These are phyloP conservation scores for Dendrostoma leiphaemia DNA, from an alignment of 2,329 filamentous ascomycete genomes.

Conservation along the genomic window DNA sequence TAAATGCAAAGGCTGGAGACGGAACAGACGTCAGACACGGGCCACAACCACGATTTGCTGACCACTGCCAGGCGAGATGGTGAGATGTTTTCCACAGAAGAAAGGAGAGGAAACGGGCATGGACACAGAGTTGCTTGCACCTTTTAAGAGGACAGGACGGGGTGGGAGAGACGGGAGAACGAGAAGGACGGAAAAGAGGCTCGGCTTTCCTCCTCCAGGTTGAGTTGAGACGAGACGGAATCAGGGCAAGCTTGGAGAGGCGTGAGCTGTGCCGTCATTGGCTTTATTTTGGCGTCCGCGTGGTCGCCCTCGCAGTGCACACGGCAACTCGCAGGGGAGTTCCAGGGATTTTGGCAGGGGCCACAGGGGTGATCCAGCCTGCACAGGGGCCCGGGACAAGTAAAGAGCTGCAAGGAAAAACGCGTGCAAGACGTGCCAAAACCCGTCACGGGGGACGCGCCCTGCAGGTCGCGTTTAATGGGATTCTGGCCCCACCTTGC, in stretches of 20 bases:
- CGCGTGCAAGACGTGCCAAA: neutral
- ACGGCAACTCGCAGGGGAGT: neutral
- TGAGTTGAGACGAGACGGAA: neutral
- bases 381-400: neutral
- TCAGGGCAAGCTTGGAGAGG: neutral
- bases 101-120: neutral
- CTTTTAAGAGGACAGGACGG: neutral
- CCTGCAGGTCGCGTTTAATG: conserved; percentile 18
- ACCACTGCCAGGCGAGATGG: neutral
- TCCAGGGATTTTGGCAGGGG: neutral
- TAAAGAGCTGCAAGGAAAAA: conserved; percentile 2
- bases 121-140: neutral
- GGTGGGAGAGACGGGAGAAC: neutral
- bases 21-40: neutral
- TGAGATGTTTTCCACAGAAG: neutral
- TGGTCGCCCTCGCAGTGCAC: neutral
- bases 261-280: conserved; percentile 5
- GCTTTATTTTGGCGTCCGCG: neutral
- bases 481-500: neutral
- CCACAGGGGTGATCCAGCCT: neutral
- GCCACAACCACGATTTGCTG: neutral
- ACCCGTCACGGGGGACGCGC: neutral
- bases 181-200: neutral
- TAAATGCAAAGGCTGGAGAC: conserved; percentile 1
- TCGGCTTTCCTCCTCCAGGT: neutral